A percentile compares a stretch with the other conserved stretches of the same genome.
Conservation (phyloP, 495 filamentous ascomycete genomes). For the Penicillium angulare region DNA sequence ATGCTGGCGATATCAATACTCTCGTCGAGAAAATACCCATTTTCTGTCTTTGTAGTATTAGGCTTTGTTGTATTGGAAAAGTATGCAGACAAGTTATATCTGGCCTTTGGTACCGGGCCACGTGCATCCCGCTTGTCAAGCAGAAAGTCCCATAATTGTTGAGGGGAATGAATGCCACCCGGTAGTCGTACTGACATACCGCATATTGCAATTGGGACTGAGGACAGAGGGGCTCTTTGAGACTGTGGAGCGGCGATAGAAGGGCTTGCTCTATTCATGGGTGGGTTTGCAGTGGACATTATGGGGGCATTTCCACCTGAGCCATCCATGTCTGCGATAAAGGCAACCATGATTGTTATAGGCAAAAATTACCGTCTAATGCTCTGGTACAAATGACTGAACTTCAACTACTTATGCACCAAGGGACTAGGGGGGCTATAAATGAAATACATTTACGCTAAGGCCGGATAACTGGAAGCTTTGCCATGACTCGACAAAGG, state of each 20-base stretch:
- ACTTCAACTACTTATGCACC: no score
- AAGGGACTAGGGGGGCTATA: no score
- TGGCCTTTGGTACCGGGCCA: constrained; percentile 22
- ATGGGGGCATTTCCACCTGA: background rate
- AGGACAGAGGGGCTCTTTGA: constrained; percentile 1
- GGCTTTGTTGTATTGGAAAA: constrained; percentile 15
- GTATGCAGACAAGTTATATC: constrained; percentile 25
- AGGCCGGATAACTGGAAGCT: no score
- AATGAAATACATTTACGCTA: no score
- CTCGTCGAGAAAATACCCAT: constrained; percentile 54
- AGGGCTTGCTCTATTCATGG: background rate
- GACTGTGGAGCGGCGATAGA: background rate
- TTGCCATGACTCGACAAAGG: no score
- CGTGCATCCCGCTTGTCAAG: constrained; percentile 35
- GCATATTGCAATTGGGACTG: constrained; percentile 42
- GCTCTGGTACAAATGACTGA: no score
- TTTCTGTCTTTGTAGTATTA: constrained; percentile 17
- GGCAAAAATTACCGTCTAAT: no score
- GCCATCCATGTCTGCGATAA: background rate
- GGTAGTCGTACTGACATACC: constrained; percentile 50
- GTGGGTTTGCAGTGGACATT: background rate
- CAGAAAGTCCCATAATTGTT: constrained; percentile 38
- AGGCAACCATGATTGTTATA: background rate
- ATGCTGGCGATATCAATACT: constrained; percentile 10
- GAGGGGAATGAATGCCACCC: constrained; percentile 28